A percentile compares a stretch with the other conserved stretches of the same genome.
phyloP scores from a whole-genome alignment of 139 green algal species.

The Astrephomene gubernaculifera region DNA sequence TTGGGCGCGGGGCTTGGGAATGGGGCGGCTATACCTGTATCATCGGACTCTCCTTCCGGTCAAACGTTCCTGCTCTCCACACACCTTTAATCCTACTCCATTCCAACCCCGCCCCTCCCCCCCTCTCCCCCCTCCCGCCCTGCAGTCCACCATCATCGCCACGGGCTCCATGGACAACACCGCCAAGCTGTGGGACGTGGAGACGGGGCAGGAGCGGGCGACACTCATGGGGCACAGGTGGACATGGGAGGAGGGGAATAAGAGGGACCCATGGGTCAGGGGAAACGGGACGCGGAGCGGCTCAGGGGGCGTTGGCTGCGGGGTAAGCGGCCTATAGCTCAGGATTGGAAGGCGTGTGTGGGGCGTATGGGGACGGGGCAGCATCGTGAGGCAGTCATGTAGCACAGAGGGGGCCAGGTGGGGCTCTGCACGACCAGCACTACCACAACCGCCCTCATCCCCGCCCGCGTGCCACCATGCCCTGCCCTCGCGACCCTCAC shows the following conservation, averaged over 20 bases:
- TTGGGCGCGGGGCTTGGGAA: too few relatives aligned
- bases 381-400: background rate
- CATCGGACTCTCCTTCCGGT: too few relatives aligned
- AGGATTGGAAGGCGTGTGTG: too few relatives aligned
- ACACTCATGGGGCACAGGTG: constrained; percentile 47
- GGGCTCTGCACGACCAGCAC: too few relatives aligned
- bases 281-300: background rate
- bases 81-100: too few relatives aligned
- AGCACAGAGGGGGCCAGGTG: background rate
- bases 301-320: background rate
- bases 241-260: background rate
- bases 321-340: background rate
- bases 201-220: constrained; percentile 69
- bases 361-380: background rate
- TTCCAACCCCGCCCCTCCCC: background rate
- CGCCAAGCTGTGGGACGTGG: constrained; percentile 84
- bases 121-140: background rate
- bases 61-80: too few relatives aligned
- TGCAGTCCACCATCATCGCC: constrained; percentile 67
- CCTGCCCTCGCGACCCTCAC: background rate
- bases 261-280: background rate
- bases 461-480: too few relatives aligned
- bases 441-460: too few relatives aligned
- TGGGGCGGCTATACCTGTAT: too few relatives aligned
- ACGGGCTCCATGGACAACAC: constrained; percentile 87